Evolutionary conservation across 441 rosid genomes (phyloP).

Genomic region (Jatropha multifida): DNA sequence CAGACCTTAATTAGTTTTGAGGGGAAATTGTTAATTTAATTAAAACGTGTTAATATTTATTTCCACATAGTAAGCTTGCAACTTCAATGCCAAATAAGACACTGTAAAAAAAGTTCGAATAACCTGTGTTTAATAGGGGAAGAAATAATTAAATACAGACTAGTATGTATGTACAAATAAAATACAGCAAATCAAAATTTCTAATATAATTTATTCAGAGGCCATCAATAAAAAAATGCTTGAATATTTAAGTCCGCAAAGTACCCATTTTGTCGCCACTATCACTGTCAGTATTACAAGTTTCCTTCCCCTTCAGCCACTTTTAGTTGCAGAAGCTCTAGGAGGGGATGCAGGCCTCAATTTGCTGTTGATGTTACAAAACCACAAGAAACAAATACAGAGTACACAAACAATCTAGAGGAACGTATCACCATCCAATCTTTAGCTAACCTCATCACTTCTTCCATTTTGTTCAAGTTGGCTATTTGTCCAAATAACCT

Average conservation of each 20-base stretch:
- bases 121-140: background rate
- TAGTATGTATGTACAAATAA: background rate
- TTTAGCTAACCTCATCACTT: background rate
- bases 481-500: background rate
- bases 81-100: background rate
- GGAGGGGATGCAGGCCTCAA: constrained; percentile 1
- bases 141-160: background rate
- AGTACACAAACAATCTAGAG: constrained; percentile 9
- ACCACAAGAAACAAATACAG: constrained; percentile 18
- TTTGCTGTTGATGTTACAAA: constrained; percentile 2
- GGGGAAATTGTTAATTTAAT: background rate
- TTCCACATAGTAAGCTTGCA: background rate
- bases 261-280: constrained; percentile 34
- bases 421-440: background rate
- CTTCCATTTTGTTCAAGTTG: background rate
- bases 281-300: constrained; percentile 23
- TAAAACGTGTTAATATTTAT: background rate
- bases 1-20: too few relatives aligned
- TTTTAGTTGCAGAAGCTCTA: constrained; percentile 4
- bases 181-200: background rate
- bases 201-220: constrained; percentile 2
- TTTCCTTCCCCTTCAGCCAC: constrained; percentile 14
- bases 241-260: background rate
- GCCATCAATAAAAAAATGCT: background rate
- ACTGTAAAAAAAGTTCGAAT: background rate